These are phyloP conservation scores for Populus davidiana DNA, from an alignment of 345 rosid species.

Conservation along the genomic window DNA sequence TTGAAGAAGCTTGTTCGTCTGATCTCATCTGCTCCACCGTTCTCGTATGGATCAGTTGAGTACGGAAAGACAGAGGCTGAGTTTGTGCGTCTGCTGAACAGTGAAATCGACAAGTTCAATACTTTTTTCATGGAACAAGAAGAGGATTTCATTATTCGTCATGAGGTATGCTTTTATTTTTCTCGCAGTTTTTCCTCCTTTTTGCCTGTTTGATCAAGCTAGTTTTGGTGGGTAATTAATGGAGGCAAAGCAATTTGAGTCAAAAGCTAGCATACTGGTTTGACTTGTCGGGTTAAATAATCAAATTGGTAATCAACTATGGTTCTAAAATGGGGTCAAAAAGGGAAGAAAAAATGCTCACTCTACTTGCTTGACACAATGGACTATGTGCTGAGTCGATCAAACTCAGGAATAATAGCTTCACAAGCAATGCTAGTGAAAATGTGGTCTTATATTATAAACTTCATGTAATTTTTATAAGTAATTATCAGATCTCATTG, in stretches of 20 bases:
- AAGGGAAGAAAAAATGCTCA: background rate
- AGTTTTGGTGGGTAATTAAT: background rate
- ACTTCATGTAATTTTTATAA: background rate
- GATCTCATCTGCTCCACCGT: slow-evolving; percentile 38
- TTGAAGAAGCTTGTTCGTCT: slow-evolving; percentile 66
- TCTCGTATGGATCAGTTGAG: slow-evolving; percentile 14
- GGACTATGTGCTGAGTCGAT: too few relatives aligned
- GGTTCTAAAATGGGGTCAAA: background rate
- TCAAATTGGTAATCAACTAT: background rate
- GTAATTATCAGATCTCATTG: too few relatives aligned
- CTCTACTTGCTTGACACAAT: too few relatives aligned
- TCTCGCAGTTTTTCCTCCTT: background rate
- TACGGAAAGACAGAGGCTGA: slow-evolving; percentile 42
- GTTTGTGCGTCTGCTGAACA: slow-evolving; percentile 55
- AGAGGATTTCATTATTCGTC: slow-evolving; percentile 83
- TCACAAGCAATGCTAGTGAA: background rate
- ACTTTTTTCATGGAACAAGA: slow-evolving; percentile 78
- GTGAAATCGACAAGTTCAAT: slow-evolving; percentile 86
- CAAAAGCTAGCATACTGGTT: background rate
- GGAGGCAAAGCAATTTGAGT: slow-evolving; percentile 5
- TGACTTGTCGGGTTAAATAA: background rate
- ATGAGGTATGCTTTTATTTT: slow-evolving; percentile 40
- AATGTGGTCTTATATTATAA: background rate
- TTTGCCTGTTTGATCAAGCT: background rate
- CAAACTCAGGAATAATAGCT: background rate